These are phyloP conservation scores for Chrysanthemum lavandulifolium DNA, from an alignment of 129 eudicot genomes.

Conservation along the genomic window DNA sequence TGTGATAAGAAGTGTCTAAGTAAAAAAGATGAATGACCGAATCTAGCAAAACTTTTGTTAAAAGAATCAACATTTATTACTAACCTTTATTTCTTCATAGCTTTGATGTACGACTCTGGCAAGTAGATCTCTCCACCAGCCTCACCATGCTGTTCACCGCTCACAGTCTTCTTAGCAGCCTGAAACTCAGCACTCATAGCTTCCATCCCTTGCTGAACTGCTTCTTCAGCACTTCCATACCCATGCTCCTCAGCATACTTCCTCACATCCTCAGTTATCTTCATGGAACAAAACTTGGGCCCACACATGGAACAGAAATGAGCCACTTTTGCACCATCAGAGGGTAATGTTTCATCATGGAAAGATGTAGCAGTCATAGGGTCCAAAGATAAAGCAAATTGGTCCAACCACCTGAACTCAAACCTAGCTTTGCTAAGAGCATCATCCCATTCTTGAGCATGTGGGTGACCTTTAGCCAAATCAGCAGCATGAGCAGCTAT, in stretches of 20 bases:
- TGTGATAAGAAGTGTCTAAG: neutral
- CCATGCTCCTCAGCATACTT: conserved; percentile 99
- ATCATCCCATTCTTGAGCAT: conserved; percentile 97
- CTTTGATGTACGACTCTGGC: conserved; percentile 68
- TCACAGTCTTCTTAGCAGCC: conserved; percentile 91
- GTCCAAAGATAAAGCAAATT: conserved; percentile 90
- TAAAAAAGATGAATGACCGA: neutral
- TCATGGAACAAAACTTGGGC: conserved; percentile 98
- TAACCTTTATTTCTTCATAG: conserved; percentile 62
- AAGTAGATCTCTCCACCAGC: conserved; percentile 94
- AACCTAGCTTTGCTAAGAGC: conserved; percentile 95
- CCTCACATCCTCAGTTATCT: conserved; percentile 96
- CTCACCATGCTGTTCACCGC: conserved; percentile 99
- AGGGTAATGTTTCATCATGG: conserved; percentile 90
- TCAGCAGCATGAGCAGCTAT: conserved; percentile 99
- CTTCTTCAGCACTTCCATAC: conserved; percentile 96
- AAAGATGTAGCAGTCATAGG: conserved; percentile 95
- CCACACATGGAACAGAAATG: conserved; percentile 99
- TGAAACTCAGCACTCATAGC: conserved; percentile 92
- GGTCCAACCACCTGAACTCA: conserved; percentile 98
- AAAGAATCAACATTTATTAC: conserved; percentile 7
- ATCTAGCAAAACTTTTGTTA: neutral
- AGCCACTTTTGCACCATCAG: conserved; percentile 98
- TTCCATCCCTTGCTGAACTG: conserved; percentile 90
- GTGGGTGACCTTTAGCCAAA: conserved; percentile 85